Conservation (phyloP, 352 stramenopile genomes). For the Globisporangium apiculatum region DNA sequence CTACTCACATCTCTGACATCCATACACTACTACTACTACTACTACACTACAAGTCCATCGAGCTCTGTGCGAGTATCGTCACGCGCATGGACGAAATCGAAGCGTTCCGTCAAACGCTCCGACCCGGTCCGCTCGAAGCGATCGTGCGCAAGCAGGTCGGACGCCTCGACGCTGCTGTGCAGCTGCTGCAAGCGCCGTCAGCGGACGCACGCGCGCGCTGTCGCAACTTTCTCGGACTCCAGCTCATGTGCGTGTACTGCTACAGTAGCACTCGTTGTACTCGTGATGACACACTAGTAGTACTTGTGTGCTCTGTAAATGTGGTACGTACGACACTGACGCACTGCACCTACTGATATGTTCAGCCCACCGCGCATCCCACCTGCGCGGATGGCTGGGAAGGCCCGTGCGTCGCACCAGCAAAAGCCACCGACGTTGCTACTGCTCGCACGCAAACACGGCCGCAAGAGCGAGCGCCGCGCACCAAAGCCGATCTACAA, state of each 20-base stretch:
- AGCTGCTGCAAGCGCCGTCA: constrained; percentile 18
- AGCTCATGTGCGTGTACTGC: neutral
- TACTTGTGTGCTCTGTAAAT: too few species aligned
- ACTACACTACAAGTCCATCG: constrained; percentile 16
- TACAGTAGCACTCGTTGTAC: too few species aligned
- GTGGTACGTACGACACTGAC: too few species aligned
- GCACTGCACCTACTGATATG: neutral
- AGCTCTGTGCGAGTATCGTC: constrained; percentile 28
- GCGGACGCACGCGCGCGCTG: neutral
- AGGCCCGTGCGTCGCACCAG: constrained; percentile 19
- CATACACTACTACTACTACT: too few species aligned
- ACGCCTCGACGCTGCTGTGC: constrained; percentile 24
- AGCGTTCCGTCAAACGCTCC: constrained; percentile 29
- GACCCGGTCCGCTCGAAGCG: constrained; percentile 30
- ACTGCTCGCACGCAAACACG: constrained; percentile 10
- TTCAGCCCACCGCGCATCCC: constrained; percentile 3
- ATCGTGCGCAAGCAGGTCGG: constrained; percentile 42
- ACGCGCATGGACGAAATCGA: constrained; percentile 37
- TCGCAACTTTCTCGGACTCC: constrained; percentile 4
- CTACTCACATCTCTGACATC: neutral
- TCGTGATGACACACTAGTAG: too few species aligned
- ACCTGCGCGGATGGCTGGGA: neutral
- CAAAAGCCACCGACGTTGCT: constrained; percentile 3
- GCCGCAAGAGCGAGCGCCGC: constrained; percentile 31
- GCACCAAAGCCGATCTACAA: constrained; percentile 45